Percentiles rank a stretch among this genome's conserved stretches.
Conservation (phyloP, 345 rosid species). For the Laguncularia racemosa region DNA sequence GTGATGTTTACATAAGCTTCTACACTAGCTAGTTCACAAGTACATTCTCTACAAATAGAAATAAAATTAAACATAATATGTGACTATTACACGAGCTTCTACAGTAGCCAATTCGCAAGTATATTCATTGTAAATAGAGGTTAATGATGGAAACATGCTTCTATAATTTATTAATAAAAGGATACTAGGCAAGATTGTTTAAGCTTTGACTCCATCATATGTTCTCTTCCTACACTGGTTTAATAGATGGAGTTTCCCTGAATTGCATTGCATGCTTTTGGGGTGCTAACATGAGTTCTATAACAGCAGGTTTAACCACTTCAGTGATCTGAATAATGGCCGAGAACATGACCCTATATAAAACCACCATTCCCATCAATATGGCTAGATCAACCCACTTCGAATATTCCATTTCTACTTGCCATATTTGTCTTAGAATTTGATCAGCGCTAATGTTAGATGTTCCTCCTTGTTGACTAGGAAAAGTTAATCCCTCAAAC, state of each 20-base stretch:
- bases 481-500: constrained; percentile 9
- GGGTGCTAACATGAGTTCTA: neutral
- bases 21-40: too few species aligned
- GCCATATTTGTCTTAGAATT: constrained; percentile 11
- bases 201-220: too few species aligned
- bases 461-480: neutral
- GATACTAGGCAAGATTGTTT: too few species aligned
- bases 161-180: too few species aligned
- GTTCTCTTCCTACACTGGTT: neutral
- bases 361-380: constrained; percentile 13
- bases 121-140: too few species aligned
- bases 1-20: too few species aligned
- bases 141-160: too few species aligned
- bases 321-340: constrained; percentile 6
- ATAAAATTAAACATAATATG: too few species aligned
- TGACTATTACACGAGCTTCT: too few species aligned
- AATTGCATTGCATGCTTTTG: neutral
- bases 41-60: too few species aligned
- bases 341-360: constrained; percentile 11
- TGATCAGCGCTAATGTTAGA: constrained; percentile 7
- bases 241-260: neutral
- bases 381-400: constrained; percentile 17
- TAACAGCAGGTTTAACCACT: neutral
- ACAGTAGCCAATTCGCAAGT: too few species aligned
- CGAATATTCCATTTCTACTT: constrained; percentile 17